Base-by-base conservation (phyloP, 306 rosid species). In the Glycine soja region DNA sequence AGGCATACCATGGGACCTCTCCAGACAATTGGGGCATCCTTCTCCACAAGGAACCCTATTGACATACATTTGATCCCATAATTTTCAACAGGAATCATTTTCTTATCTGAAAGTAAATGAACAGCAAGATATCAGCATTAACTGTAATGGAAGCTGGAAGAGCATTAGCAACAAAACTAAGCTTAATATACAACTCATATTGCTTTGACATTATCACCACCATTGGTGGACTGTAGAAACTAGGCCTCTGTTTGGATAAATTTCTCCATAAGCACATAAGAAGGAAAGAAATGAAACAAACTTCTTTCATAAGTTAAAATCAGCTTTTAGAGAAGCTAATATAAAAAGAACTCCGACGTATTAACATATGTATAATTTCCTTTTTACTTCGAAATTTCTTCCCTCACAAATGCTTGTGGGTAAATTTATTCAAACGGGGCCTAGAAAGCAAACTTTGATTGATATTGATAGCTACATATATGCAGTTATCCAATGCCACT, bases 1-100 rank as follows among this genome's bases (percentile, higher is more conserved):
- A 84, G 83, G 63, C 80, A 88, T 89, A 95, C 98, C 99, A 95
- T 95, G 84, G 99, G 99, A 84, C 99, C 99, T 85, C 99, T 90
- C 99, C 99, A 95, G 48, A 95, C 96, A 86, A 95, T 90, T 1
- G 98, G 92, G 56, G 97, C 94, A 87, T 93, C 90, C 84, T 92
- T 93, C 68, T 89, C 97, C 72, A 95, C 98, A 76, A 93, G 98
- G 69, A 95, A 88, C 57, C 98, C 99, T 48, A 93, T 95, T 72
- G 98, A 93, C 99, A 95, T 95, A 76, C 99, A 93, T 88, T 95
- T 93, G 72, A 95, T 92, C 85, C 99, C 96, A 76, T 93, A 76
- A 86, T 81, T 93, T 88, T 91, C 94, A 53, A 95, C 71, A 38
- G 99, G 98, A 87, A 95, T 81, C 96, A 95, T 93, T 87, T 92